Conservation (phyloP, 1,284 basidiomycete genomes). For the Fomitopsis pinicola region DNA sequence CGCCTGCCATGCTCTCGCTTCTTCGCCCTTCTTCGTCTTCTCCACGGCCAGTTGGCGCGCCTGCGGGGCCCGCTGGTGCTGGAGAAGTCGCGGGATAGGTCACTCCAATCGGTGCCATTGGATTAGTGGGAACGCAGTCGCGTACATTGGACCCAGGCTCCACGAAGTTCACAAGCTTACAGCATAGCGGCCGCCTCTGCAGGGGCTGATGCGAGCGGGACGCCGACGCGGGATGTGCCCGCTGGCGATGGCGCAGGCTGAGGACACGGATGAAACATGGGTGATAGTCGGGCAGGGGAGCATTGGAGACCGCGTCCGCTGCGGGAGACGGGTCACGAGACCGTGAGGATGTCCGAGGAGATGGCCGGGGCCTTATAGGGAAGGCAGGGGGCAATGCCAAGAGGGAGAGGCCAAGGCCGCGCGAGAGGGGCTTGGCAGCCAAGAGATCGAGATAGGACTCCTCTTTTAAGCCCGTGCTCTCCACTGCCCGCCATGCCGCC, state of each 20-base stretch:
- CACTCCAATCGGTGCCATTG: neutral
- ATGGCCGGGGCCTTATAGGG: slow-evolving; percentile 1
- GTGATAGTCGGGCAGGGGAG: neutral
- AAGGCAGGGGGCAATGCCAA: slow-evolving; percentile 11
- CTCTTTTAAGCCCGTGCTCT: slow-evolving; percentile 15
- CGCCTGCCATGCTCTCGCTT: neutral
- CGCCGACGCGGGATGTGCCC: neutral
- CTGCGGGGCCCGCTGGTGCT: neutral
- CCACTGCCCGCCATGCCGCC: slow-evolving; percentile 15
- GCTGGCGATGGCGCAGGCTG: too few relatives aligned
- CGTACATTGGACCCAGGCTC: neutral
- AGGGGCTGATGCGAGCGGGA: neutral
- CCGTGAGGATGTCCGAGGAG: neutral
- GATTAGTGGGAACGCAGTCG: neutral
- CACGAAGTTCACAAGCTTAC: neutral
- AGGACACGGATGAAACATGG: neutral
- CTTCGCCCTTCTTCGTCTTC: neutral
- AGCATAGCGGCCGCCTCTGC: slow-evolving; percentile 1
- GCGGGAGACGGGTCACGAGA: neutral
- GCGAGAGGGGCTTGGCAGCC: slow-evolving; percentile 20
- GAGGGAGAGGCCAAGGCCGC: slow-evolving; percentile 3
- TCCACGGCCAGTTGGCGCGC: neutral
- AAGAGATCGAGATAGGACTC: slow-evolving; percentile 25
- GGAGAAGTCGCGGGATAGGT: neutral
- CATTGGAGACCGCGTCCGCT: too few relatives aligned